These are phyloP conservation scores for Russula sp. DNA, from an alignment of 768 basidiomycete genomes.

Conservation along the genomic window DNA sequence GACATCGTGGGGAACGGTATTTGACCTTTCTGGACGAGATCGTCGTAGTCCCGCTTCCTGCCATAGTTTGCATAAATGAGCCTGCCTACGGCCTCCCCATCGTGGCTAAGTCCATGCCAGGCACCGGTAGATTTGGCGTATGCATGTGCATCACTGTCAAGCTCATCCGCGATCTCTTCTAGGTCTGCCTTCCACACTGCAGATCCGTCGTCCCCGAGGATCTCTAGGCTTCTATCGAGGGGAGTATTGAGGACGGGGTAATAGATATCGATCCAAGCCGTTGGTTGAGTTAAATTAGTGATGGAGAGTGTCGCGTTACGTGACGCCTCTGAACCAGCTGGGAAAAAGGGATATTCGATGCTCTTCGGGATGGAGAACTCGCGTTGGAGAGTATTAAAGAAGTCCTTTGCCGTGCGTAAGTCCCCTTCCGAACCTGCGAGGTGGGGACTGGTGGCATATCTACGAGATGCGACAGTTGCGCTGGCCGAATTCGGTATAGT, in stretches of 20 bases:
- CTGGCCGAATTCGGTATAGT: slow-evolving; percentile 50
- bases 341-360: slow-evolving; percentile 51
- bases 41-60: slow-evolving; percentile 66
- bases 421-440: slow-evolving; percentile 58
- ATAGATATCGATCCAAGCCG: slow-evolving; percentile 83
- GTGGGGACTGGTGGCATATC: slow-evolving; percentile 55
- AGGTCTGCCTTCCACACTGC: slow-evolving; percentile 69
- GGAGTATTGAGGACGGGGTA: slow-evolving; percentile 86
- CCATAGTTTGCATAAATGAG: slow-evolving; percentile 83
- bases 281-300: slow-evolving; percentile 46
- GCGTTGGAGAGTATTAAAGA: slow-evolving; percentile 65
- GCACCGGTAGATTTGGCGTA: slow-evolving; percentile 65
- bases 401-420: slow-evolving; percentile 57
- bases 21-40: slow-evolving; percentile 54
- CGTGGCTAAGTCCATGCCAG: slow-evolving; percentile 84
- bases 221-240: slow-evolving; percentile 61
- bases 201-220: slow-evolving; percentile 55
- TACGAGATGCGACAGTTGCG: slow-evolving; percentile 50
- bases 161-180: slow-evolving; percentile 66
- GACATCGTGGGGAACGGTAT: background rate
- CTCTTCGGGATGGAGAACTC: slow-evolving; percentile 54
- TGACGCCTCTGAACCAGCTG: slow-evolving; percentile 66
- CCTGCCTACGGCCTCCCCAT: slow-evolving; percentile 69
- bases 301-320: slow-evolving; percentile 62
- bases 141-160: slow-evolving; percentile 68